Base-by-base conservation (phyloP, 371 early-diverging fungal genomes). In the Cokeromyces recurvatus region DNA sequence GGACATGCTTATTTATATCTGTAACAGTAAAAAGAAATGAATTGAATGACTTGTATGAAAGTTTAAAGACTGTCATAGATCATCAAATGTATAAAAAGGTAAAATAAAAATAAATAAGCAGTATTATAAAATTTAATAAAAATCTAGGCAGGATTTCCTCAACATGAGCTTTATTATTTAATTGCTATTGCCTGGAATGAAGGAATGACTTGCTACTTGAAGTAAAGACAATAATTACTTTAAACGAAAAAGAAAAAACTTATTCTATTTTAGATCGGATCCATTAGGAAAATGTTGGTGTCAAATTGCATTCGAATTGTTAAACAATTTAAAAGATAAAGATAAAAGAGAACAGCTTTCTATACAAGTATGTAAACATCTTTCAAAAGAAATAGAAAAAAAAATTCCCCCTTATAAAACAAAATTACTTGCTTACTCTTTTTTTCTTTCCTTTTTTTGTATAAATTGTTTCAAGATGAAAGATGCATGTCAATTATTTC, bases 181-280 rank as follows among this genome's bases (percentile, higher is more conserved):
- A 39, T 57, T 12, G 58, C 52, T 2, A 36, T 57, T 21, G 37
- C 48, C 19, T 57, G 58, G 58, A 57, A 57, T 31, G 48, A 57
- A 38, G 55, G 55, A 14, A 37, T 54, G 14, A 38, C 48, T 25
- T 38, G 44, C n/a, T 32, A 20, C 8, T 44, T 51, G 11, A 31
- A 44, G 51, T 51, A 49, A 12, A 7, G 7, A 27, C 11, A 27
- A n/a, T n/a, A n/a, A n/a, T n/a, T n/a, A n/a, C n/a, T n/a, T n/a
- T n/a, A n/a, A n/a, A n/a, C n/a, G n/a, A n/a, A n/a, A n/a, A n/a
- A n/a, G n/a, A n/a, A n/a, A n/a, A n/a, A n/a, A n/a, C n/a, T n/a
- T n/a, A n/a, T n/a, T n/a, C n/a, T n/a, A n/a, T n/a, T n/a, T n/a
- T n/a, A n/a, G n/a, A n/a, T n/a, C n/a, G n/a, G n/a, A n/a, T n/a